phyloP scores from a whole-genome alignment of 2,329 filamentous ascomycete genomes.

The Diaporthe amygdali region DNA sequence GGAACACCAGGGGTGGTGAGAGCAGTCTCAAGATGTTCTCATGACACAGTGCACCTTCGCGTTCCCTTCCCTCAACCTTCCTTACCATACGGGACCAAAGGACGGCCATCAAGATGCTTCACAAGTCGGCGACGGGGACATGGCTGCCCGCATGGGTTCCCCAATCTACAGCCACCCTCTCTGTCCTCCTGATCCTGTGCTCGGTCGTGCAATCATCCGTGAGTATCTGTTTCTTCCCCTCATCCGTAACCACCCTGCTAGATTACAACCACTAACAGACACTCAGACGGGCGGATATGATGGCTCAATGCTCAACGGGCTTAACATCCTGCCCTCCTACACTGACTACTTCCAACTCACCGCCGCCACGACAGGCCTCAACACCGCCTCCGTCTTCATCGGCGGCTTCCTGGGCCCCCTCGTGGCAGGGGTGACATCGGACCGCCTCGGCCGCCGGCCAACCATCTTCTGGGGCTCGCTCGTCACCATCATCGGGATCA shows the following conservation, averaged over 20 bases:
- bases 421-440: constrained; percentile 46
- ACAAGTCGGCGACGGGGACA: constrained; percentile 44
- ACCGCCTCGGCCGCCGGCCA: constrained; percentile 47
- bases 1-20: neutral
- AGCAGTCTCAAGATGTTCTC: neutral
- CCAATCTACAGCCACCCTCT: constrained; percentile 44
- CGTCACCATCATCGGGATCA: constrained; percentile 48
- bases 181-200: constrained; percentile 47
- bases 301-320: constrained; percentile 59
- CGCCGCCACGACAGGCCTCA: constrained; percentile 56
- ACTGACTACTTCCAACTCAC: constrained; percentile 60
- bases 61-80: neutral
- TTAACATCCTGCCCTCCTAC: constrained; percentile 63
- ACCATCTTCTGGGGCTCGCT: constrained; percentile 46
- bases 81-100: neutral
- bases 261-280: neutral
- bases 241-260: neutral
- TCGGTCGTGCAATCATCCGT: constrained; percentile 50
- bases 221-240: constrained; percentile 23
- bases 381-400: constrained; percentile 61
- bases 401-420: constrained; percentile 52
- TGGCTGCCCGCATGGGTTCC: constrained; percentile 54
- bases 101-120: constrained; percentile 35
- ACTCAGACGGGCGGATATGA: constrained; percentile 49
- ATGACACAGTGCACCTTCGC: neutral